phyloP scores from a whole-genome alignment of 306 rosid genomes.

The Lupinus albus region DNA sequence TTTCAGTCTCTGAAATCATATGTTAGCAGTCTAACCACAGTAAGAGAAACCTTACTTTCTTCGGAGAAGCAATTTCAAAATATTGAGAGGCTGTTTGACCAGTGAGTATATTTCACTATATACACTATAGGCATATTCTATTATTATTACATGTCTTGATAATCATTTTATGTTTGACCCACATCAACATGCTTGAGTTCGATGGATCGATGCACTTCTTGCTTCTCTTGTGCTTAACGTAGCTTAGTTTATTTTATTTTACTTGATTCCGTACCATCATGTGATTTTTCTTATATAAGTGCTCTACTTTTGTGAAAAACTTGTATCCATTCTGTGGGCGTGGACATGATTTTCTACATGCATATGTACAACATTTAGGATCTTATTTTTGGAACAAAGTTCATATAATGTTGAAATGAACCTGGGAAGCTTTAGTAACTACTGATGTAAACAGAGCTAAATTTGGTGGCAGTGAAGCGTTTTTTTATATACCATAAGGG shows the following conservation, averaged over 20 bases:
- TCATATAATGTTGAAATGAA: conserved; percentile 17
- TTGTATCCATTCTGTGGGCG: not conserved
- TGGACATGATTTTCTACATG: conserved; percentile 1
- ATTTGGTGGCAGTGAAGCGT: not conserved
- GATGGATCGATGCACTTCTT: conserved; percentile 8
- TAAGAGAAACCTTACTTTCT: conserved; percentile 83
- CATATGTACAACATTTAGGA: not conserved
- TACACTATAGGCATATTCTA: conserved; percentile 11
- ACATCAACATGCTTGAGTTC: conserved; percentile 19
- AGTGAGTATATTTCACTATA: conserved; percentile 53
- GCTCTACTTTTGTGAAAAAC: conserved; percentile 14
- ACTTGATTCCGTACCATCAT: not conserved
- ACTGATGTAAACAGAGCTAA: not conserved
- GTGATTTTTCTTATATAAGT: conserved; percentile 19
- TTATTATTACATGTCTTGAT: conserved; percentile 16
- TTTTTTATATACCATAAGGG: not conserved
- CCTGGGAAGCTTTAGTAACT: not conserved
- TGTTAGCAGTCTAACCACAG: conserved; percentile 81
- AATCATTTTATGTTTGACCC: conserved; percentile 8
- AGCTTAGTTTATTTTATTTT: conserved; percentile 35
- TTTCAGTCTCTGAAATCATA: conserved; percentile 84
- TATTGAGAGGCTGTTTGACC: conserved; percentile 79
- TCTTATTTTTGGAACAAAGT: not conserved
- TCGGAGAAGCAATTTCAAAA: conserved; percentile 90
- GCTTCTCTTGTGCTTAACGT: conserved; percentile 16